These are phyloP conservation scores for Beauveria sp. DNA, from an alignment of 2,329 filamentous ascomycete genomes.

Conservation along the genomic window DNA sequence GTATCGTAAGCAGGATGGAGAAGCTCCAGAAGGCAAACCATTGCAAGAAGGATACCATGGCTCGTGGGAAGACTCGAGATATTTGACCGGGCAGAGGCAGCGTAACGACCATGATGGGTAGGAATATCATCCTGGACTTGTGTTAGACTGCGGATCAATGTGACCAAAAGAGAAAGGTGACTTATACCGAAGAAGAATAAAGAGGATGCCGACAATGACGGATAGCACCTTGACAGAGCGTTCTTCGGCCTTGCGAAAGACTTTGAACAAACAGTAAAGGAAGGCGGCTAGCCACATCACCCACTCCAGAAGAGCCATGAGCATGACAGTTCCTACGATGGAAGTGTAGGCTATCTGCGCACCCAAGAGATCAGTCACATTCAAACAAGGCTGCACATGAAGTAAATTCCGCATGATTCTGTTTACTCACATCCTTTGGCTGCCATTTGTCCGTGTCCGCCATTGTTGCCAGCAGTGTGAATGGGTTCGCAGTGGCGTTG, in stretches of 20 bases:
- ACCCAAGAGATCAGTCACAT: conserved; percentile 13
- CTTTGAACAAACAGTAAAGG: conserved; percentile 81
- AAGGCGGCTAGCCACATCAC: conserved; percentile 93
- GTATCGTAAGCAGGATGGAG: conserved; percentile 72
- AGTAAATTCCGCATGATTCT: no score
- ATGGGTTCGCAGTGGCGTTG: no score
- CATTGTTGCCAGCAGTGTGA: no score
- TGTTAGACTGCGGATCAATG: conserved; percentile 9
- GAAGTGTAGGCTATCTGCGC: conserved; percentile 76
- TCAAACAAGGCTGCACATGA: fast-evolving
- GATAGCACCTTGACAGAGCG: conserved; percentile 75
- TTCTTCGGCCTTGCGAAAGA: conserved; percentile 81
- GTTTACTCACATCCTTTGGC: no score
- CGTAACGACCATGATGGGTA: conserved; percentile 91
- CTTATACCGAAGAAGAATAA: conserved; percentile 53
- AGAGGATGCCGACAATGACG: conserved; percentile 65
- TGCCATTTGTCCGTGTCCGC: no score
- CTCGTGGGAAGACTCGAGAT: conserved; percentile 70
- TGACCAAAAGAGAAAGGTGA: conserved; percentile 36
- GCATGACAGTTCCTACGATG: conserved; percentile 73
- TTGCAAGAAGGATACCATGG: conserved; percentile 56
- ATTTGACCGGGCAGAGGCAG: conserved; percentile 71
- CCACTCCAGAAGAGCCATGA: conserved; percentile 86
- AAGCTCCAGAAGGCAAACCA: conserved; percentile 97
- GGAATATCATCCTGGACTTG: conserved; percentile 63